These are phyloP conservation scores for Synchytrium microbalum DNA, from an alignment of 371 early-diverging fungal species.

Conservation along the genomic window DNA sequence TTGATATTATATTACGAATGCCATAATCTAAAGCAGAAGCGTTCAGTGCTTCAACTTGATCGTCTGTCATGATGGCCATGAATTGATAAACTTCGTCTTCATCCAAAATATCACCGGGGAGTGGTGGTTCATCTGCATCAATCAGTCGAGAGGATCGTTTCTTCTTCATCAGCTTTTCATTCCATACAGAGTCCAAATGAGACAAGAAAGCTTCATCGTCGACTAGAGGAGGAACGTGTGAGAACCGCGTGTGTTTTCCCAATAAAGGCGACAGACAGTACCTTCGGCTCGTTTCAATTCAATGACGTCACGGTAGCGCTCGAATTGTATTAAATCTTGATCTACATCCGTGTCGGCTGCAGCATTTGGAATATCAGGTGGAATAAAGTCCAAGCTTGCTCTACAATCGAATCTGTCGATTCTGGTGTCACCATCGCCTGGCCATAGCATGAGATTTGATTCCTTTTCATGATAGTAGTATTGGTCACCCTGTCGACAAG, in stretches of 20 bases:
- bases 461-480: conserved; percentile 1
- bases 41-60: background rate
- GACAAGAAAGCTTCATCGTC: background rate
- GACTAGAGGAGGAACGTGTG: background rate
- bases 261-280: background rate
- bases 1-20: background rate
- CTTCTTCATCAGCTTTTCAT: conserved; percentile 2
- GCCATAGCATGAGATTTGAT: background rate
- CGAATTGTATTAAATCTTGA: background rate
- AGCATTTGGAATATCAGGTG: background rate
- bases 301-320: background rate
- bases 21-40: background rate
- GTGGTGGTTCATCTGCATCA: background rate
- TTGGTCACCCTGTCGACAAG: background rate
- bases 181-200: background rate
- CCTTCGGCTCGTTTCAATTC: background rate
- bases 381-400: background rate
- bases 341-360: background rate
- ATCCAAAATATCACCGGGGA: background rate
- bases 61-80: background rate
- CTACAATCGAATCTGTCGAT: conserved; percentile 4
- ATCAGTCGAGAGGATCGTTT: conserved; percentile 2
- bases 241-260: background rate
- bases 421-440: background rate
- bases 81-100: conserved; percentile 1